Conservation (phyloP, 2,329 filamentous ascomycete species). For the Ceratocystis ficicola region DNA sequence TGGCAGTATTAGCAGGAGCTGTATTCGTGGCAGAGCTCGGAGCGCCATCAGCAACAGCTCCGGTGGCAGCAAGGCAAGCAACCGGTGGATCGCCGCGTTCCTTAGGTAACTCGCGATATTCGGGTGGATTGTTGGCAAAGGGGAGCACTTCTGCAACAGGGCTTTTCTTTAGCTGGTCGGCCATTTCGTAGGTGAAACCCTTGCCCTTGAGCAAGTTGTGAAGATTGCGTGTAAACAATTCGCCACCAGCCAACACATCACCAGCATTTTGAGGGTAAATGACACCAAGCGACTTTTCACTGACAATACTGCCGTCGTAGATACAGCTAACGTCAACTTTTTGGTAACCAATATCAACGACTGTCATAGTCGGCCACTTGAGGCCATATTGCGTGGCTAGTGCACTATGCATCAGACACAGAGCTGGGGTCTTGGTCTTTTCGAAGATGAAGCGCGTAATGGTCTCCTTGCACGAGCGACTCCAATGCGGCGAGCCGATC, state of each 20-base stretch:
- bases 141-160: slow-evolving; percentile 54
- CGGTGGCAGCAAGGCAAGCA: slow-evolving; percentile 14
- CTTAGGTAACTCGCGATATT: slow-evolving; percentile 39
- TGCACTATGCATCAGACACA: slow-evolving; percentile 81
- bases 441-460: slow-evolving; percentile 94
- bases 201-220: slow-evolving; percentile 51
- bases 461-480: slow-evolving; percentile 70
- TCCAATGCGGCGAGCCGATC: slow-evolving; percentile 83
- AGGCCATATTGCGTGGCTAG: slow-evolving; percentile 78
- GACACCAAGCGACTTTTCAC: slow-evolving; percentile 50
- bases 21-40: slow-evolving; percentile 27
- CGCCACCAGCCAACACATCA: slow-evolving; percentile 58
- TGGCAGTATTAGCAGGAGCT: slow-evolving; percentile 24
- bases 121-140: slow-evolving; percentile 36
- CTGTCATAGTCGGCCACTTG: slow-evolving; percentile 60
- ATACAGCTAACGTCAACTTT: slow-evolving; percentile 92
- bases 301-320: slow-evolving; percentile 64
- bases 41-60: slow-evolving; percentile 27
- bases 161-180: slow-evolving; percentile 57
- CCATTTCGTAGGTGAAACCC: slow-evolving; percentile 53
- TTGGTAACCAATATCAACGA: slow-evolving; percentile 81
- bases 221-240: slow-evolving; percentile 69
- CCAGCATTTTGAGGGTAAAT: slow-evolving; percentile 32
- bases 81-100: slow-evolving; percentile 27
- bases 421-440: slow-evolving; percentile 86